Conservation (phyloP, 352 stramenopile genomes). For the Phytophthora pistaciae region DNA sequence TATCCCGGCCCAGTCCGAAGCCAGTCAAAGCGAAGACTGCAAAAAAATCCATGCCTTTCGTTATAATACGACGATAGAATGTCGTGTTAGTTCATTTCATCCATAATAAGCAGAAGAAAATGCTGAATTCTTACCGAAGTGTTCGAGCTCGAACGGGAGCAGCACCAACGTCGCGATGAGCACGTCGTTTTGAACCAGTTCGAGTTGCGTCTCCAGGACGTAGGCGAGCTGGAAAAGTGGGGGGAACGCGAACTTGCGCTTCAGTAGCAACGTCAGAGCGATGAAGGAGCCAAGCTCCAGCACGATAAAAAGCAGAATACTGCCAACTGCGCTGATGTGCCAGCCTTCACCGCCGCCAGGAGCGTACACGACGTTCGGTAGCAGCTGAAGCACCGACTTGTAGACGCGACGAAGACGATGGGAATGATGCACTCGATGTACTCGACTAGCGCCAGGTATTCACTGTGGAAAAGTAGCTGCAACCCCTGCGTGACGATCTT, state of each 20-base stretch:
- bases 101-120: neutral
- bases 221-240: conserved; percentile 38
- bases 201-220: conserved; percentile 41
- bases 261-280: conserved; percentile 26
- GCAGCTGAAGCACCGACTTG: conserved; percentile 30
- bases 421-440: conserved; percentile 28
- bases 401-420: conserved; percentile 40
- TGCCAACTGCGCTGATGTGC: neutral
- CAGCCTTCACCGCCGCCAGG: neutral
- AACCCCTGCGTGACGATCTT: conserved; percentile 19
- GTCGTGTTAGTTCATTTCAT: too few species aligned
- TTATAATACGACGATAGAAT: neutral
- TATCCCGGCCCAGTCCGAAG: neutral
- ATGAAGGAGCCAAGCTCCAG: conserved; percentile 43
- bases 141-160: conserved; percentile 9
- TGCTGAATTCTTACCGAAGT: conserved; percentile 2
- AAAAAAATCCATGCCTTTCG: conserved; percentile 9
- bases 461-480: conserved; percentile 38
- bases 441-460: conserved; percentile 30
- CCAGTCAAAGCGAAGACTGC: conserved; percentile 15
- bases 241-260: conserved; percentile 36
- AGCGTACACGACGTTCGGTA: conserved; percentile 41
- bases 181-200: conserved; percentile 4
- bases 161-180: conserved; percentile 6
- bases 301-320: conserved; percentile 25